Base-by-base conservation (phyloP, 805 yeast genomes). In the Debaryomyces prosopidis region DNA sequence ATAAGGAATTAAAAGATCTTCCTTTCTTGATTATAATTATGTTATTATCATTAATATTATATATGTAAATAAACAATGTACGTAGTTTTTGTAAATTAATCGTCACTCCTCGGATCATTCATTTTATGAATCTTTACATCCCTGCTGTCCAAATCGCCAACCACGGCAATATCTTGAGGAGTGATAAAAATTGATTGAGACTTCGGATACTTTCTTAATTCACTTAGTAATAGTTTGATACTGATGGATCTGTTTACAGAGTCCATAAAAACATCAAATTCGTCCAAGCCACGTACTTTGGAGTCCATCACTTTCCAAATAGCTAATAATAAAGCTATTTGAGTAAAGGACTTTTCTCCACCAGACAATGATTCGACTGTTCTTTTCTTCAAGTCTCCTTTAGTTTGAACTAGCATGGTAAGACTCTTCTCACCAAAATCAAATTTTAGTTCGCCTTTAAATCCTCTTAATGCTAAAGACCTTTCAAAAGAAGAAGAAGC, bases 261-360 rank as follows among this genome's bases (percentile, higher is more conserved):
- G 64, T 94, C 99, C 99, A 94, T 94, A 58, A 84, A 94, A 16
- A 94, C 99, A 67, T 94, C 99, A 63, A 87, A 94, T 65, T 94
- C 99, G 66, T 94, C 99, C 48, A 94, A 69, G 0, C 97, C 97
- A 48, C 95, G 80, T 15, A 94, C 79, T 45, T 87, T 80, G 0
- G 96, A 85, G 49, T 85, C 82, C 96, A 94, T 91, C 20, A 89
- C 85, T 51, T 82, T 82, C 99, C 99, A 94, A 23, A 96, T 86
- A 0, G 97, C 85, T 48, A 92, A 71, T 38, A 94, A 66, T 46
- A 94, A 75, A 0, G 97, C 87, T 50, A 92, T 84, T 62, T 95
- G 99, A 0, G 96, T 83, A 63, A 86, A 92, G 0, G 97, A 89
- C 60, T 91, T 91, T 62, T 94, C 99, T 38, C 99, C 99, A 31